Percentiles rank a stretch among this genome's conserved stretches.
These are phyloP conservation scores for Venturia carpophila DNA, from an alignment of 2,329 filamentous ascomycete species.

Conservation along the genomic window DNA sequence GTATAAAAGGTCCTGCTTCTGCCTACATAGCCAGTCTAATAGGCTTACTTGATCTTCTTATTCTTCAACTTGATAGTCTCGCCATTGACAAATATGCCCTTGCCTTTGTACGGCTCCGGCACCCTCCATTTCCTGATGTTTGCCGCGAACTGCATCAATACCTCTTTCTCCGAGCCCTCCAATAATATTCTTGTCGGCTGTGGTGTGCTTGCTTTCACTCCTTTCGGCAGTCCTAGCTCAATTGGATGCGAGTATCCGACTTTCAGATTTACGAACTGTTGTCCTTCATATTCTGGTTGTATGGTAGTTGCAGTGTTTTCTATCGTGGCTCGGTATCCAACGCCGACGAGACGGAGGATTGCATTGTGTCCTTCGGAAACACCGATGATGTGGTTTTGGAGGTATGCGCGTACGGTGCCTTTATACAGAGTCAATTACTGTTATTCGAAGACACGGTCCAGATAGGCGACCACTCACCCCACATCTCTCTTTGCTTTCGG, in stretches of 20 bases:
- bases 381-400: conserved; percentile 84
- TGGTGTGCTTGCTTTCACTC: conserved; percentile 78
- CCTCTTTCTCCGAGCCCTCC: conserved; percentile 78
- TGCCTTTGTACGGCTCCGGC: conserved; percentile 98
- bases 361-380: conserved; percentile 95
- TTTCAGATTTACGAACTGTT: conserved; percentile 87
- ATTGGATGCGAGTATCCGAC: conserved; percentile 95
- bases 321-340: conserved; percentile 86
- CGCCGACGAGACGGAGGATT: conserved; percentile 85
- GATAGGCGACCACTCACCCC: conserved; percentile 56
- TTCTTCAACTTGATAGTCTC: conserved; percentile 98
- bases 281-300: conserved; percentile 61
- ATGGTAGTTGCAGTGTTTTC: conserved; percentile 66
- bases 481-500: conserved; percentile 84
- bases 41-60: conserved; percentile 55
- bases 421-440: conserved; percentile 4
- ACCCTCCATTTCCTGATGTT: conserved; percentile 79
- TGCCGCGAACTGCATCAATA: conserved; percentile 85
- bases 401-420: conserved; percentile 85
- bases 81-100: conserved; percentile 96
- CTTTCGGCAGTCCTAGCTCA: conserved; percentile 73
- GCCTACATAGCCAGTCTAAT: neutral
- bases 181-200: conserved; percentile 86
- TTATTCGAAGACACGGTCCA: neutral
- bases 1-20: neutral